These are phyloP conservation scores for Boletus fagicola DNA, from an alignment of 768 basidiomycete genomes.

Conservation along the genomic window DNA sequence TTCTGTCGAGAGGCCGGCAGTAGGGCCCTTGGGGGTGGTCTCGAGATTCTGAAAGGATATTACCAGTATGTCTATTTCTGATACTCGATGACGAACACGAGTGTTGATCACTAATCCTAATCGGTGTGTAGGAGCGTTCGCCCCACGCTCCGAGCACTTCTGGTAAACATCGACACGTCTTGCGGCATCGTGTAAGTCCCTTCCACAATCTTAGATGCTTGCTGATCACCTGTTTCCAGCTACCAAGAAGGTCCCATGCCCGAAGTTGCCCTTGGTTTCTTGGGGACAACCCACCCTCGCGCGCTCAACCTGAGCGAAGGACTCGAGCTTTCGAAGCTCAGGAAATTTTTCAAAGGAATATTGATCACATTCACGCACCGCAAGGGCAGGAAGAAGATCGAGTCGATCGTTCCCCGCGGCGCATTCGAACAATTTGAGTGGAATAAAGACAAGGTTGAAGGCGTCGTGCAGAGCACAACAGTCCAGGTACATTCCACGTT, in stretches of 20 bases:
- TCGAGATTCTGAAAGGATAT: conserved; percentile 49
- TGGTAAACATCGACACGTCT: conserved; percentile 48
- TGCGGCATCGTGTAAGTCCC: conserved; percentile 43
- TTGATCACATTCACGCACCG: conserved; percentile 33
- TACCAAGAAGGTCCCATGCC: conserved; percentile 27
- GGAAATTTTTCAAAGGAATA: conserved; percentile 39
- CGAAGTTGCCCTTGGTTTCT: conserved; percentile 34
- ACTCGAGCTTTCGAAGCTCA: conserved; percentile 34
- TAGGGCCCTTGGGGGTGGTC: conserved; percentile 25
- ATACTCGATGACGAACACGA: background rate
- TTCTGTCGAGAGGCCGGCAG: conserved; percentile 38
- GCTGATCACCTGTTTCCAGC: conserved; percentile 12
- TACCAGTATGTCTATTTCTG: conserved; percentile 43
- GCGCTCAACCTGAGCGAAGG: conserved; percentile 28
- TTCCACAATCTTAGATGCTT: background rate
- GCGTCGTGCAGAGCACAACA: conserved; percentile 27
- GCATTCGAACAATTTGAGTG: conserved; percentile 42
- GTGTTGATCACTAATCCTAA: background rate
- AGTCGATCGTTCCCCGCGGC: conserved; percentile 36
- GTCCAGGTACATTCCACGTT: conserved; percentile 37
- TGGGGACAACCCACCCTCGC: conserved; percentile 27
- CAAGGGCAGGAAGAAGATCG: conserved; percentile 34
- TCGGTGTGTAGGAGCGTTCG: conserved; percentile 42
- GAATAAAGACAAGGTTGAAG: conserved; percentile 28
- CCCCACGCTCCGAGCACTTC: conserved; percentile 38